Evolutionary conservation across 352 stramenopile genomes (phyloP).

Genomic region (Phytophthora boehmeriae): DNA sequence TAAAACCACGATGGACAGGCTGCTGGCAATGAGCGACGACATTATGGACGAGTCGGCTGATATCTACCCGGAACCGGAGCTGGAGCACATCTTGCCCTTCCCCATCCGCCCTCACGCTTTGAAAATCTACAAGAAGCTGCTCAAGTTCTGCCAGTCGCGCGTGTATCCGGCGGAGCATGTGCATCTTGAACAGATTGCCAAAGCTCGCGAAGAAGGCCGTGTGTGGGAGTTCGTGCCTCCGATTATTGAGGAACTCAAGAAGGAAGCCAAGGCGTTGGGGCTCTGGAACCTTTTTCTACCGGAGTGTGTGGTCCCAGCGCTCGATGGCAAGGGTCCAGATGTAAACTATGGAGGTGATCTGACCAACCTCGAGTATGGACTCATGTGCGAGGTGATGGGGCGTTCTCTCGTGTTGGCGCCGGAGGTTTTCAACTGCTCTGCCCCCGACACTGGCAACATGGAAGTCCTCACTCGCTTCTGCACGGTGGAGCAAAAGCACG

Average conservation of each 20-base stretch:
- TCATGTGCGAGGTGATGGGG: slow-evolving; percentile 97
- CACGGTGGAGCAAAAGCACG: slow-evolving; percentile 91
- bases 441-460: slow-evolving; percentile 99
- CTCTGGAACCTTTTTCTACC: slow-evolving; percentile 98
- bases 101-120: slow-evolving; percentile 79
- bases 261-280: slow-evolving; percentile 87
- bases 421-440: slow-evolving; percentile 97
- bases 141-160: slow-evolving; percentile 88
- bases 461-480: slow-evolving; percentile 96
- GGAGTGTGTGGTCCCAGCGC: slow-evolving; percentile 50
- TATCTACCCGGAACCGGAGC: slow-evolving; percentile 54
- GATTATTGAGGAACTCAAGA: slow-evolving; percentile 92
- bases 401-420: slow-evolving; percentile 87
- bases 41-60: slow-evolving; percentile 43
- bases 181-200: slow-evolving; percentile 76
- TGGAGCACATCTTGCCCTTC: slow-evolving; percentile 70
- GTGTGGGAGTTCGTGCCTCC: slow-evolving; percentile 87
- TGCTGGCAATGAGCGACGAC: slow-evolving; percentile 51
- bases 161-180: slow-evolving; percentile 92
- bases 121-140: slow-evolving; percentile 83
- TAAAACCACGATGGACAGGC: slow-evolving; percentile 69
- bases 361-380: slow-evolving; percentile 94
- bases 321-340: slow-evolving; percentile 45
- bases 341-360: slow-evolving; percentile 75
- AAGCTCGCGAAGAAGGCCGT: slow-evolving; percentile 52